Evolutionary conservation across 2,329 filamentous ascomycete species (phyloP).

Genomic region (Chaetomiaceae sp.): DNA sequence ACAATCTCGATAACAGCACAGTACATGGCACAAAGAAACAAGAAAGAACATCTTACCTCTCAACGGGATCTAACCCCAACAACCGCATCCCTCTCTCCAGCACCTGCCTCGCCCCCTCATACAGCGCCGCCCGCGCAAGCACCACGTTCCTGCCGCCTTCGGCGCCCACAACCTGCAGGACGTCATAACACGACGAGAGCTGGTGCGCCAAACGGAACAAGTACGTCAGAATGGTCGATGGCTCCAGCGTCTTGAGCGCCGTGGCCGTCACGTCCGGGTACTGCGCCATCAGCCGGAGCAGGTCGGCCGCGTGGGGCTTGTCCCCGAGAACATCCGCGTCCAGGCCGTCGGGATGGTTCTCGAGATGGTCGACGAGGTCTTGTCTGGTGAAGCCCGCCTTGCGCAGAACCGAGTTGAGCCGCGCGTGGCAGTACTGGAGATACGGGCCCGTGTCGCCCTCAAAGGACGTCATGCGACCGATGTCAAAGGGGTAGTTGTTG

Average conservation of each 20-base stretch:
- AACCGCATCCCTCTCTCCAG: conserved; percentile 63
- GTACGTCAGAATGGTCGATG: conserved; percentile 54
- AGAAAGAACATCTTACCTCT: conserved; percentile 39
- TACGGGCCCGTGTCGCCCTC: conserved; percentile 71
- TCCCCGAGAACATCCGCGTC: neutral
- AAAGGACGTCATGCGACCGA: conserved; percentile 68
- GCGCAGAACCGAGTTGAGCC: neutral
- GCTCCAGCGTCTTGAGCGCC: neutral
- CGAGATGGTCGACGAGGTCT: neutral
- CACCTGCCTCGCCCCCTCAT: conserved; percentile 58
- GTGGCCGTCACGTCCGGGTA: neutral
- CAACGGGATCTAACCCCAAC: conserved; percentile 57
- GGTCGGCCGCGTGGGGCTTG: neutral
- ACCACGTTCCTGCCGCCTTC: conserved; percentile 47
- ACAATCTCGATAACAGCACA: neutral
- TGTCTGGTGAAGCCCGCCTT: neutral
- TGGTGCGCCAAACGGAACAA: conserved; percentile 63
- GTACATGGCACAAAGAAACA: no score
- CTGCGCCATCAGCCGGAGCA: neutral
- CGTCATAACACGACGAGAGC: conserved; percentile 58
- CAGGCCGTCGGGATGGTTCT: neutral
- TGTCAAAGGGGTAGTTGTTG: conserved; percentile 58
- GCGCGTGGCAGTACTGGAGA: conserved; percentile 56
- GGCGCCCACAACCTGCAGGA: conserved; percentile 57
- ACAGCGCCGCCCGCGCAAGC: conserved; percentile 58